phyloP scores from a whole-genome alignment of 192 early-diverging fungal species.

The Funneliformis mosseae region DNA sequence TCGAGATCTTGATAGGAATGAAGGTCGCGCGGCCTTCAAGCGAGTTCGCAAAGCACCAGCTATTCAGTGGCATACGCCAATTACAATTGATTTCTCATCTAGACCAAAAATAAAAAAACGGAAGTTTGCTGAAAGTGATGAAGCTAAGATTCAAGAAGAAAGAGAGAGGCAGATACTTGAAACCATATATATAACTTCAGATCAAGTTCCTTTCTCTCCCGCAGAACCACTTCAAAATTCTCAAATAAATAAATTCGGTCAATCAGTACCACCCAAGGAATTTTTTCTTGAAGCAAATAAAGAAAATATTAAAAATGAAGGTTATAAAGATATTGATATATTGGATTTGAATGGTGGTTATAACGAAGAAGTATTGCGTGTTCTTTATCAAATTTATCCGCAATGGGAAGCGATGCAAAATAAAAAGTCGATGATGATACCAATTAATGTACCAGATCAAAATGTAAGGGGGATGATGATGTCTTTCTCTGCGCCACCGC shows the following conservation, averaged over 20 bases:
- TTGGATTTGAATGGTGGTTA: background rate
- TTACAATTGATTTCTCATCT: background rate
- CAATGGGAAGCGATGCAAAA: background rate
- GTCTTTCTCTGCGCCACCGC: background rate
- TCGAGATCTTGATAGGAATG: slow-evolving; percentile 38
- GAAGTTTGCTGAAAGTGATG: slow-evolving; percentile 1
- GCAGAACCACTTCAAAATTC: slow-evolving; percentile 8
- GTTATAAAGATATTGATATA: background rate
- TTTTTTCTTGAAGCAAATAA: slow-evolving; percentile 7
- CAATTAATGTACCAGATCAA: background rate
- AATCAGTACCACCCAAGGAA: background rate
- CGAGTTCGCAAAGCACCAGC: slow-evolving; percentile 11
- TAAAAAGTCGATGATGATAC: background rate
- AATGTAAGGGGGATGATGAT: background rate
- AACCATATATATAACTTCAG: slow-evolving; percentile 18
- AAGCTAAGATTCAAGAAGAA: slow-evolving; percentile 19
- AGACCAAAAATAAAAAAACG: slow-evolving; percentile 2
- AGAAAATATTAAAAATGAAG: slow-evolving; percentile 1
- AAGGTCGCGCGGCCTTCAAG: slow-evolving; percentile 33
- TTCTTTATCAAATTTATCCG: background rate
- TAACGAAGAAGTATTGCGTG: background rate
- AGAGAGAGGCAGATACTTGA: slow-evolving; percentile 18
- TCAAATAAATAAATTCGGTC: background rate
- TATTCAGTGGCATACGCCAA: slow-evolving; percentile 20
- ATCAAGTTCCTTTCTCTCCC: slow-evolving; percentile 19